phyloP scores from a whole-genome alignment of 2,329 filamentous ascomycete species.

The Emericellopsis atlantica region DNA sequence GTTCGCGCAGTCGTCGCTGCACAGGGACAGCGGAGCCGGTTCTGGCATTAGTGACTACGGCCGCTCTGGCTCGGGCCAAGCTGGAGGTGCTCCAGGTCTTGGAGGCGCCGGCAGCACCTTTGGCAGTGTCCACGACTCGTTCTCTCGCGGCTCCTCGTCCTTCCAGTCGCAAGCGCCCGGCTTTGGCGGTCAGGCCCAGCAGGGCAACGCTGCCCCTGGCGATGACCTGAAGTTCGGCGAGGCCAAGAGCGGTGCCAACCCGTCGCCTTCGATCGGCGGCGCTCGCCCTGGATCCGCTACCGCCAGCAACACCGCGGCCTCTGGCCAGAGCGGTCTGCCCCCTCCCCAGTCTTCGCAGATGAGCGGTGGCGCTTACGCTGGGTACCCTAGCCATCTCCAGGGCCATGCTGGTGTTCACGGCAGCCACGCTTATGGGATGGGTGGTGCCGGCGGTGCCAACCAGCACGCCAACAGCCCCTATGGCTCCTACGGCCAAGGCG shows the following conservation, averaged over 20 bases:
- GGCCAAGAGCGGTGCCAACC: constrained; percentile 37
- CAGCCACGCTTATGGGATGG: constrained; percentile 41
- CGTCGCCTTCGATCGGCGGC: constrained; percentile 42
- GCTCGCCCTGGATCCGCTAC: constrained; percentile 46
- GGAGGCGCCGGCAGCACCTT: constrained; percentile 33
- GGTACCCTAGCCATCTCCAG: constrained; percentile 42
- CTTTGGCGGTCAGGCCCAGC: constrained; percentile 38
- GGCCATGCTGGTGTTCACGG: constrained; percentile 40
- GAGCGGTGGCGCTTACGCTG: constrained; percentile 33
- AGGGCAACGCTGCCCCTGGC: constrained; percentile 29
- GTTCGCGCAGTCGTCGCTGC: constrained; percentile 40
- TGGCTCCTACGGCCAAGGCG: constrained; percentile 36
- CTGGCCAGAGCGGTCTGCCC: constrained; percentile 38
- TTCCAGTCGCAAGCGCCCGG: constrained; percentile 44
- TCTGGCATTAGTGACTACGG: constrained; percentile 43
- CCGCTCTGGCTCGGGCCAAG: constrained; percentile 28
- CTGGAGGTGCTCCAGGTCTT: constrained; percentile 22
- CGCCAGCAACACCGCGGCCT: constrained; percentile 38
- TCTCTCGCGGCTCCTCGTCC: constrained; percentile 35
- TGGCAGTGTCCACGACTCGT: constrained; percentile 41
- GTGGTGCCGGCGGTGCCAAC: constrained; percentile 33
- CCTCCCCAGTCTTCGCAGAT: constrained; percentile 44
- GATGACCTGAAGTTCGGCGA: constrained; percentile 50
- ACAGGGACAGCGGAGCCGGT: constrained; percentile 35
- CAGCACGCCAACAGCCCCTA: constrained; percentile 42